Evolutionary conservation across 192 early-diverging fungal species (phyloP), one percentile per base, ranked within the genome.

Genomic region (Rhizoclosmatium sp.): DNA sequence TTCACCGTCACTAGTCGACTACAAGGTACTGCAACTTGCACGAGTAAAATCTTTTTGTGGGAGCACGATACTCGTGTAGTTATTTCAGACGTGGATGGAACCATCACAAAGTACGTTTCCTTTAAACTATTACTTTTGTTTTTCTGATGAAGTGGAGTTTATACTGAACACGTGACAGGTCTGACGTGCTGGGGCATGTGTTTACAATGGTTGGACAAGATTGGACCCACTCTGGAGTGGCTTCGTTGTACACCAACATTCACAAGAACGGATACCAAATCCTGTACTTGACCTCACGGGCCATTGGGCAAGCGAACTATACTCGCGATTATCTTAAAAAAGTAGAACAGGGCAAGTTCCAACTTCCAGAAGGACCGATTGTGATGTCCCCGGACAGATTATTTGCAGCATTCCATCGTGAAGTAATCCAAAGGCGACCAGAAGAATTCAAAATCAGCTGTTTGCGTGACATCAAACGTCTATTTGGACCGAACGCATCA

Each of bases 61-160:
- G 88, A 92, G 66, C 80, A 93, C 80, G 87, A 94, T 81, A 90
- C 93, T 47, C 87, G 93, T 47, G 91, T 99, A 21, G 97, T 99
- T 2, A 98, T 99, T 78, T 97, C 96, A 0, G 98, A 99, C 80
- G 96, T 99, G 68, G 98, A 99, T 82, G 98, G 98, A 3, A 99
- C 98, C 3, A 99, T 99, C 76, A 99, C 98, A 56, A 98, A 98
- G 85, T 82, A 44, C 31, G 77, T 85, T 44, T 40, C 51, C 62
- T 45, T 7, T 71, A 65, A 47, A 39, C 74, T 60, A 47, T 42
- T 42, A 16, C 67, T 48, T 73, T 78, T 31, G 31, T 31, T 31
- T 31, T 31, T 31, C 31, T 31, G 31, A 31, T 31, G 31, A 31
- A 31, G 31, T 31, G 61, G 41, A 23, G 4, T 46, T 42, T 16